Conservation (phyloP, 2,329 filamentous ascomycete genomes). For the Seiridium cupressi region DNA sequence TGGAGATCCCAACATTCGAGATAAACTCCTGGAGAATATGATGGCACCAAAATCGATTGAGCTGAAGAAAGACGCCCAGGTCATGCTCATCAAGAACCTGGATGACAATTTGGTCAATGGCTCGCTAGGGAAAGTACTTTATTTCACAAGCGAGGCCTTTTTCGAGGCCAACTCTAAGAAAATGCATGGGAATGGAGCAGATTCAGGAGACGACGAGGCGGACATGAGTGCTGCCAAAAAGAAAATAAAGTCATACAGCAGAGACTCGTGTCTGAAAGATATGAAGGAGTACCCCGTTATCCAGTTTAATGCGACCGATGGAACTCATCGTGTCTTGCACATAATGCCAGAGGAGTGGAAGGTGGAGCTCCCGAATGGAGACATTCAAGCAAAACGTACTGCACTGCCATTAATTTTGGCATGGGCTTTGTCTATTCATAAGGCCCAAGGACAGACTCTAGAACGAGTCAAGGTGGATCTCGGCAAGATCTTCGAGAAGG, state of each 20-base stretch:
- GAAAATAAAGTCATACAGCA: slow-evolving; percentile 53
- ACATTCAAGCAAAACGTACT: slow-evolving; percentile 82
- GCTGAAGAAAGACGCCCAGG: slow-evolving; percentile 88
- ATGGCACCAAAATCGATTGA: slow-evolving; percentile 84
- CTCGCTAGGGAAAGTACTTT: slow-evolving; percentile 80
- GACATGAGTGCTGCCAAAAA: slow-evolving; percentile 37
- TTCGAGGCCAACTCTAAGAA: slow-evolving; percentile 32
- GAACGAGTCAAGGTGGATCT: slow-evolving; percentile 94
- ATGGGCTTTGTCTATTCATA: slow-evolving; percentile 97
- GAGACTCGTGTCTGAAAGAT: slow-evolving; percentile 42
- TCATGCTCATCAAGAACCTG: slow-evolving; percentile 99
- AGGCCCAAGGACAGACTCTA: slow-evolving; percentile 92
- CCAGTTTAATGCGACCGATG: slow-evolving; percentile 77
- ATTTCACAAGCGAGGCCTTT: slow-evolving; percentile 61
- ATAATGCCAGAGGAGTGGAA: slow-evolving; percentile 93
- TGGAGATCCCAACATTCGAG: slow-evolving; percentile 69
- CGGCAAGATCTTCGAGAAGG: slow-evolving; percentile 91
- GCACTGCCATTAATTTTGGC: slow-evolving; percentile 89
- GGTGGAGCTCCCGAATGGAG: slow-evolving; percentile 91
- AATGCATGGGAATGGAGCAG: slow-evolving; percentile 40
- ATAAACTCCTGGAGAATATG: slow-evolving; percentile 81
- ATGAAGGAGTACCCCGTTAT: slow-evolving; percentile 75
- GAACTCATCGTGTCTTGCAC: slow-evolving; percentile 71
- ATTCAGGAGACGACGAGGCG: slow-evolving; percentile 32
- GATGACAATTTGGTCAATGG: slow-evolving; percentile 93